Base-by-base conservation (phyloP, 169 alveolate species). In the Plasmodium relictum region DNA sequence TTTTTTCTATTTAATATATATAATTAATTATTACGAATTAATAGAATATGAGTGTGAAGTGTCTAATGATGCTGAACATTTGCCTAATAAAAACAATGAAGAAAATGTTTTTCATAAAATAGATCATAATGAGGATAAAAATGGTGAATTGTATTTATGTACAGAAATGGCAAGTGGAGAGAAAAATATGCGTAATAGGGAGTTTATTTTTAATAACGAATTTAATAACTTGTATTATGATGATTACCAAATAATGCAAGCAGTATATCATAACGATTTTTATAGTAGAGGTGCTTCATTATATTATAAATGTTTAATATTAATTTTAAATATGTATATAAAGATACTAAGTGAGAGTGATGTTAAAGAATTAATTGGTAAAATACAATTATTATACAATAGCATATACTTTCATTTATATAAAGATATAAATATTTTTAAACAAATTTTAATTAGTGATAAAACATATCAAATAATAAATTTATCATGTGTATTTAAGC, bases 221-320 rank as follows among this genome's bases (percentile, higher is more conserved):
- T 16, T 10, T 6, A 52, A 52, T 52, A 52, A 48, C n/a, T 2
- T 7, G 12, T 14, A 50, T 50, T 2, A 50, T 50, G 16, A 12
- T 50, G 16, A 54, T 54, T 12, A n/a, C 3, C 5, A 0, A 16
- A 54, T 18, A 18, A 52, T 83, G 73, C 85, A 83, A 68, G 83
- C 91, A 56, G 91, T 63, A 5, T 83, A 68, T 72, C 85, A 83
- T 41, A 83, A 69, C 39, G 91, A 83, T 26, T 52, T 83, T 4
- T 83, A 83, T 56, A 83, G 50, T 31, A 68, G 16, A 9, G 56
- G 22, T 31, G 58, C 91, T 14, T 31, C 50, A 14, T 37, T 83
- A 39, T 59, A 52, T 68, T 83, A 68, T 68, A 68, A 68, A 83
- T 66, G 72, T 16, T 24, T 50, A 68, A 20, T 83, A 18, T 45